Percentiles rank a stretch among this genome's conserved stretches.
Evolutionary conservation across 306 rosid species (phyloP).

Genomic region (Cicer arietinum): DNA sequence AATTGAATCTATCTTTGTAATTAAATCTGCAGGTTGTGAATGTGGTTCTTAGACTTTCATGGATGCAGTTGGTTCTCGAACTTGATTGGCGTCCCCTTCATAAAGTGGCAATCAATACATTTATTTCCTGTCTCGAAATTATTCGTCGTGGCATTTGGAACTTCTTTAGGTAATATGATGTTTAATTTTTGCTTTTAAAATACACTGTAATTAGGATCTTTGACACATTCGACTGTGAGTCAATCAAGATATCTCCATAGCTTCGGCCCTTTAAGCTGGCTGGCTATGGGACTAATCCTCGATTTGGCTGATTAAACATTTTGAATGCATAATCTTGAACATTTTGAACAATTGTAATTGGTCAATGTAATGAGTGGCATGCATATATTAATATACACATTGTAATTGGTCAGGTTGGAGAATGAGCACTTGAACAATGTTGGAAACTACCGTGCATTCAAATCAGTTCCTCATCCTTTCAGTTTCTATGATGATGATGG

Average conservation of each 20-base stretch:
- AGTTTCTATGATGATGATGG: constrained; percentile 46
- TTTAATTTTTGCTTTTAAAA: background rate
- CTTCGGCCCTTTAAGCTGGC: too few species aligned
- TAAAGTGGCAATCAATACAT: constrained; percentile 54
- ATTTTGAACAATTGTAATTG: too few species aligned
- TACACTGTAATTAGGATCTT: too few species aligned
- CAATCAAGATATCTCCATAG: too few species aligned
- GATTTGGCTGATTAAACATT: background rate
- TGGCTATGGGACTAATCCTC: too few species aligned
- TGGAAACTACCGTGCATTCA: constrained; percentile 71
- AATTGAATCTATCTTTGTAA: constrained; percentile 21
- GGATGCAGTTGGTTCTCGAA: constrained; percentile 72
- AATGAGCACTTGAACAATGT: constrained; percentile 79
- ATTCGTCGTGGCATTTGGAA: constrained; percentile 81
- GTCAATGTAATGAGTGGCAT: constrained; percentile 3
- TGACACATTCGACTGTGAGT: too few species aligned
- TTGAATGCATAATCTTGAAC: background rate
- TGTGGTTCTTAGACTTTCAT: constrained; percentile 57
- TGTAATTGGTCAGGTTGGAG: constrained; percentile 59
- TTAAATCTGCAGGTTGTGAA: constrained; percentile 54
- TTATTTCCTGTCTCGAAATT: constrained; percentile 61
- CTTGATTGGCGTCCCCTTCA: constrained; percentile 52
- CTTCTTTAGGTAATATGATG: constrained; percentile 63
- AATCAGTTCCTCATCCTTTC: constrained; percentile 75
- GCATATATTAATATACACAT: background rate